Evolutionary conservation across 2,329 filamentous ascomycete genomes (phyloP).

Genomic region (Penicillium thymicola): DNA sequence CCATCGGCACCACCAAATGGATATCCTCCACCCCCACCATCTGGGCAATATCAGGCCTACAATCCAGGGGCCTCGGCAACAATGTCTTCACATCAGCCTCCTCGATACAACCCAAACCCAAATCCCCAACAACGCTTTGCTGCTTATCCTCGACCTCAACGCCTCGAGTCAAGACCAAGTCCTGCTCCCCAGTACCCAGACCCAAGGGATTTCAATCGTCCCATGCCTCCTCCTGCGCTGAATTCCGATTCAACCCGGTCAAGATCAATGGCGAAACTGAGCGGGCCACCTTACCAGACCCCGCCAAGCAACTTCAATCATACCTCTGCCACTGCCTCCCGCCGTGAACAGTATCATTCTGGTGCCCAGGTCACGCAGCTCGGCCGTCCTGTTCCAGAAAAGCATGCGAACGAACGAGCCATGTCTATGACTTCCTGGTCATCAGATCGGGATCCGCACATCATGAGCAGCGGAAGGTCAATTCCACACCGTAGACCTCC

Average conservation of each 20-base stretch:
- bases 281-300: constrained; percentile 69
- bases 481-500: constrained; percentile 74
- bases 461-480: constrained; percentile 78
- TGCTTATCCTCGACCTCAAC: constrained; percentile 68
- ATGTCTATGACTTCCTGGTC: constrained; percentile 93
- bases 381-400: constrained; percentile 84
- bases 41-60: constrained; percentile 43
- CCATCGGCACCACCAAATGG: constrained; percentile 33
- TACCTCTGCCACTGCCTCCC: constrained; percentile 70
- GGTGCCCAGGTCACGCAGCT: constrained; percentile 77
- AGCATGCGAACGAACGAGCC: constrained; percentile 86
- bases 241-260: constrained; percentile 85
- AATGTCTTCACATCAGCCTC: constrained; percentile 52
- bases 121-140: constrained; percentile 53
- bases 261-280: constrained; percentile 80
- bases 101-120: constrained; percentile 53
- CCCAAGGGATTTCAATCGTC: constrained; percentile 57
- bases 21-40: constrained; percentile 39
- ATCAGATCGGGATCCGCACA: constrained; percentile 73
- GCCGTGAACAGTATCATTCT: constrained; percentile 69
- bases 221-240: constrained; percentile 65
- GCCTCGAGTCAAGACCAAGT: constrained; percentile 61
- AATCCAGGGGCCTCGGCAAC: constrained; percentile 29
- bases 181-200: constrained; percentile 54
- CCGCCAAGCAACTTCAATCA: constrained; percentile 61